Evolutionary conservation across 345 rosid genomes (phyloP).

Genomic region (Syzygium grande): DNA sequence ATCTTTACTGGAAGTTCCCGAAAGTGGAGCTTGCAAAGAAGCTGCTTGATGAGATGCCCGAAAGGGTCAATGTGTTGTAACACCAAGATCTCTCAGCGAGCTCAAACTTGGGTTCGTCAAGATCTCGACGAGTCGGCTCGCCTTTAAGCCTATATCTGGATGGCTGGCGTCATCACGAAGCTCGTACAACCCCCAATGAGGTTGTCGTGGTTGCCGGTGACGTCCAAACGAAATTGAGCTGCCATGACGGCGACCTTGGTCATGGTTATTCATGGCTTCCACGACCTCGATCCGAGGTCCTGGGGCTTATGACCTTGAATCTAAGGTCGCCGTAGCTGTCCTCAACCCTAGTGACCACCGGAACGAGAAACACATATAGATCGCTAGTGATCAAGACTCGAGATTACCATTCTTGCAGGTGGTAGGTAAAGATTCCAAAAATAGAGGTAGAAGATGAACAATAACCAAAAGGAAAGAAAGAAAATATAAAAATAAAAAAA

Average conservation of each 20-base stretch:
- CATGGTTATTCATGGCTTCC: background rate
- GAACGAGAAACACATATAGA: background rate
- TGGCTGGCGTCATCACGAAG: background rate
- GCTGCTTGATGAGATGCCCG: conserved; percentile 54
- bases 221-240: background rate
- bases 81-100: conserved; percentile 31
- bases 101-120: background rate
- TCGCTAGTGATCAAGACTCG: background rate
- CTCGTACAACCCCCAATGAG: background rate
- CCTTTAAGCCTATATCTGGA: background rate
- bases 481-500: background rate
- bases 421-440: background rate
- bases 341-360: background rate
- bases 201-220: background rate
- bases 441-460: background rate
- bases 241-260: background rate
- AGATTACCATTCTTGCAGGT: background rate
- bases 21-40: conserved; percentile 27
- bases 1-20: conserved; percentile 38
- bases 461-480: background rate
- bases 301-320: background rate
- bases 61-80: conserved; percentile 53
- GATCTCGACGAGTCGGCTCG: background rate
- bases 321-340: background rate
- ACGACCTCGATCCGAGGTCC: background rate